A percentile compares a stretch with the other conserved stretches of the same genome.
Evolutionary conservation across 441 rosid species (phyloP).

Genomic region (Metrosideros polymorpha): DNA sequence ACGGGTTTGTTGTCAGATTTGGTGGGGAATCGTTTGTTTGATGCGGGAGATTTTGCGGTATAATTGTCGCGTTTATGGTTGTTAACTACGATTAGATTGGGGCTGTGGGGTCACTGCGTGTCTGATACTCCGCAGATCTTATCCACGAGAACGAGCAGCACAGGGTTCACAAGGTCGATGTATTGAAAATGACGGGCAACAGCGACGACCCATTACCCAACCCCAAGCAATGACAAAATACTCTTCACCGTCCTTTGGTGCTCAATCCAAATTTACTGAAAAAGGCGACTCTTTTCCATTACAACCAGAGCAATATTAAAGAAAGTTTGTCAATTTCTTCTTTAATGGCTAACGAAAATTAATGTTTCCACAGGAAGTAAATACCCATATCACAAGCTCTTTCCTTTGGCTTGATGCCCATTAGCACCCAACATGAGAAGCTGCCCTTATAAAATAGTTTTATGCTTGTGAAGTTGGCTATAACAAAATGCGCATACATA

Average conservation of each 20-base stretch:
- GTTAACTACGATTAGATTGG: neutral
- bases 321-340: neutral
- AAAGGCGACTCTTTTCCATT: neutral
- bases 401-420: neutral
- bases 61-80: neutral
- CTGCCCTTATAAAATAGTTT: too few species aligned
- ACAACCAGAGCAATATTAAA: neutral
- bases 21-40: neutral
- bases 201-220: neutral
- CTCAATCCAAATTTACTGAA: neutral
- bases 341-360: neutral
- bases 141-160: conserved; percentile 9
- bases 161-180: neutral
- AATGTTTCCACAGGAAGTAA: neutral
- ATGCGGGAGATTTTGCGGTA: neutral
- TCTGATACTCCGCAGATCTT: conserved; percentile 19
- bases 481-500: neutral
- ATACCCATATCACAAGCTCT: neutral
- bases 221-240: neutral
- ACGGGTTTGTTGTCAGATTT: neutral
- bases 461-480: neutral
- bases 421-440: neutral
- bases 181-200: conserved; percentile 6
- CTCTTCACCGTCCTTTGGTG: neutral
- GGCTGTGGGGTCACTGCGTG: conserved; percentile 7